Evolutionary conservation across 441 rosid genomes (phyloP).

Genomic region (Euphorbia neoarborescens): DNA sequence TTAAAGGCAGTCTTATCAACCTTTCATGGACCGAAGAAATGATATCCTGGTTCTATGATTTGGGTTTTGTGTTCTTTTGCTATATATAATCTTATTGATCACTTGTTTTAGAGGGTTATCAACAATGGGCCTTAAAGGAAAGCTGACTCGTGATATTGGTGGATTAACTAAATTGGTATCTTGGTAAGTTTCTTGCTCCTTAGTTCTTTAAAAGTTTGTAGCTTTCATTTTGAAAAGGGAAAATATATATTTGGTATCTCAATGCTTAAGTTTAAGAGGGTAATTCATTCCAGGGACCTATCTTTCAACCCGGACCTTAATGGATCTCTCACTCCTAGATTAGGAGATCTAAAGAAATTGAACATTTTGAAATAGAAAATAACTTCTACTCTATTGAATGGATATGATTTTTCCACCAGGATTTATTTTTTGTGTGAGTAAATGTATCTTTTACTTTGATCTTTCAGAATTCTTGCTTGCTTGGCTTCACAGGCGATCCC

Average conservation of each 20-base stretch:
- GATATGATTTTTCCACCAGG: not conserved
- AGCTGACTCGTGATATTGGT: constrained; percentile 76
- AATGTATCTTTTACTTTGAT: constrained; percentile 14
- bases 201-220: not conserved
- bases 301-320: constrained; percentile 67
- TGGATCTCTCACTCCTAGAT: constrained; percentile 57
- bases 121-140: constrained; percentile 70
- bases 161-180: constrained; percentile 66
- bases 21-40: no score
- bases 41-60: not conserved
- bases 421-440: not conserved
- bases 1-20: no score
- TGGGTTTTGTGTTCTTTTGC: not conserved
- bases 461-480: constrained; percentile 67
- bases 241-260: not conserved
- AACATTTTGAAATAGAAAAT: constrained; percentile 53
- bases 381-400: not conserved
- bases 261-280: constrained; percentile 5
- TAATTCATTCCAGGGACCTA: constrained; percentile 57
- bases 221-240: not conserved
- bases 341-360: constrained; percentile 68
- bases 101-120: constrained; percentile 50
- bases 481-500: constrained; percentile 82
- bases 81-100: not conserved
- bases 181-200: constrained; percentile 42